A percentile compares a stretch with the other conserved stretches of the same genome.
Evolutionary conservation across 108 stramenopile genomes (phyloP).

Genomic region (Thalassiosira profunda): DNA sequence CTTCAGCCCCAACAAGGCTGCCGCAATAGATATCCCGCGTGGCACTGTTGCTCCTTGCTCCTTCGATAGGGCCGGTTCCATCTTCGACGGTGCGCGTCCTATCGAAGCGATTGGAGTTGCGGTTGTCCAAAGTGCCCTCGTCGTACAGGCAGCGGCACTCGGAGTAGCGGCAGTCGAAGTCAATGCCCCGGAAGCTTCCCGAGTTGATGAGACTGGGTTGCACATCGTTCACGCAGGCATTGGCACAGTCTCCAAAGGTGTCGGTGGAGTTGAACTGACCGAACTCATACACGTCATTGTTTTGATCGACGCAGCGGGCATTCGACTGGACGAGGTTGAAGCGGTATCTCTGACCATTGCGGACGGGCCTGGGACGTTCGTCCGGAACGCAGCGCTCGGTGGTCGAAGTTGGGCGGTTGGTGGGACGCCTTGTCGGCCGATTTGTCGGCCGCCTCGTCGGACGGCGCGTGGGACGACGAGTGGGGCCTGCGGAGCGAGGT

Average conservation of each 20-base stretch:
- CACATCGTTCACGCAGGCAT: neutral
- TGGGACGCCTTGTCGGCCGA: no score
- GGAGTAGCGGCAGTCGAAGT: neutral
- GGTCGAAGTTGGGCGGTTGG: no score
- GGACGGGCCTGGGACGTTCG: no score
- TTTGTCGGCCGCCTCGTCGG: no score
- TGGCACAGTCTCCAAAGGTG: neutral
- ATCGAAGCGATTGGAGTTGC: neutral
- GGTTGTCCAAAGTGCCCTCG: neutral
- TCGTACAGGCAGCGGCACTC: neutral
- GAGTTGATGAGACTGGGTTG: neutral
- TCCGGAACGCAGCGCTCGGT: no score
- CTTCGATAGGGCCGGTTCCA: neutral
- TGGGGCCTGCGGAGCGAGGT: no score
- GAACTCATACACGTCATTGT: neutral
- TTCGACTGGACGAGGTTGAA: neutral
- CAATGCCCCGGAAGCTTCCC: neutral
- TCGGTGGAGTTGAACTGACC: neutral
- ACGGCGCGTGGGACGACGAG: no score
- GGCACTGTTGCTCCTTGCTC: neutral
- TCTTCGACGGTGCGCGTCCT: neutral
- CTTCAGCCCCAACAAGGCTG: neutral
- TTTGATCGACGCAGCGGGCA: slow-evolving; percentile 1
- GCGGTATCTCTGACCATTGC: neutral
- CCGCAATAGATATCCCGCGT: neutral